Base-by-base conservation (phyloP, 768 basidiomycete genomes). In the Leccinum variicolor region DNA sequence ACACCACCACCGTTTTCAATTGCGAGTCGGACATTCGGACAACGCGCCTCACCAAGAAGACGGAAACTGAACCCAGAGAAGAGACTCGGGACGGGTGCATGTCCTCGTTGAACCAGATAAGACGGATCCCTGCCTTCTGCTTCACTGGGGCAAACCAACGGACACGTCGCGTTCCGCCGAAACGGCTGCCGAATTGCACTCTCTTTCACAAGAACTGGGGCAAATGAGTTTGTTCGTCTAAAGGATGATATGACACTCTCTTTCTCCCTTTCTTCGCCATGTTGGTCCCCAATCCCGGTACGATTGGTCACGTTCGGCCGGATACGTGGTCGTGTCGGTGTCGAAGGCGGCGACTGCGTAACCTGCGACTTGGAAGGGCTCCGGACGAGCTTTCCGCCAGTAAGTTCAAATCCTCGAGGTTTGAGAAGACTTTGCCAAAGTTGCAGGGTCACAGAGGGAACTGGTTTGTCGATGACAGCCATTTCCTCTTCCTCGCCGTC, bases 391-490 rank as follows among this genome's bases (percentile, higher is more conserved):
- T 81, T 78, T 9, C 84, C 83, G 11, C 54, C 77, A 19, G 79
- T 72, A 54, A 89, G 71, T 60, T 84, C 80, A 69, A 86, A 89
- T 10, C 89, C 90, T 9, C 89, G 81, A 26, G 81, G 75, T 55
- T 81, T 79, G 28, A 92, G 79, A 25, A 92, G 82, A 59, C 80
- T 80, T 51, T 81, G 78, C 90, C 90, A 92, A 8, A 91, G 77
- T 57, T 85, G 83, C 43, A 87, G 76, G 1, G 85, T 86, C 3
- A 84, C 77, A 0, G 78, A 77, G 1, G 86, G 86, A 1, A 84
- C 74, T n/a, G 85, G 84, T 53, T 77, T 82, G 11, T 83, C 75
- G 17, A 79, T 70, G 0, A 81, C 83, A 0, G 81, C 74, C 64
- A 86, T 85, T 51, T 86, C 87, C 50, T 87, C 83, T 14, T 80